Percentiles rank a stretch among this genome's conserved stretches.
These are phyloP conservation scores for Apiotrichum porosum DNA, from an alignment of 1,284 basidiomycete genomes.

Conservation along the genomic window DNA sequence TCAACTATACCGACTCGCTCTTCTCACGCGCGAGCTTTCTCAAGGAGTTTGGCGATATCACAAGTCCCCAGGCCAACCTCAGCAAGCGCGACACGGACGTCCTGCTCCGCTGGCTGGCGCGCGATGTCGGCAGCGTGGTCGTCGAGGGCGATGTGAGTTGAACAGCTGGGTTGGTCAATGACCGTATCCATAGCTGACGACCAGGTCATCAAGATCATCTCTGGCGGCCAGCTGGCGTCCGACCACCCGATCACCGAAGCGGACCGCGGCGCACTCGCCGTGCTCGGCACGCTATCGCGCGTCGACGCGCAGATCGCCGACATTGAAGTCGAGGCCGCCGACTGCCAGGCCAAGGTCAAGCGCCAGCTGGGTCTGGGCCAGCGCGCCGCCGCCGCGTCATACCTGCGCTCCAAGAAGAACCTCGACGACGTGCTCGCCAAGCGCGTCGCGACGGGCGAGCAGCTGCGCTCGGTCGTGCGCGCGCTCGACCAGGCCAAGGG, in stretches of 20 bases:
- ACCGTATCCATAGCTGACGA: not conserved
- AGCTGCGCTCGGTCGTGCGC: slow-evolving; percentile 68
- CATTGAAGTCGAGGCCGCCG: slow-evolving; percentile 61
- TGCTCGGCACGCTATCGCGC: slow-evolving; percentile 32
- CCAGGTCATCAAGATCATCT: slow-evolving; percentile 71
- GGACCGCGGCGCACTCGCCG: slow-evolving; percentile 40
- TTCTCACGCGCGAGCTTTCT: slow-evolving; percentile 63
- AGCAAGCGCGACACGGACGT: slow-evolving; percentile 56
- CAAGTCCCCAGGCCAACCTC: slow-evolving; percentile 4
- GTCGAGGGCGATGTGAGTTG: slow-evolving; percentile 60
- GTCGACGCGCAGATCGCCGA: slow-evolving; percentile 45
- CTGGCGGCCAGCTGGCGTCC: slow-evolving; percentile 36
- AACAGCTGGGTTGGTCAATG: not conserved
- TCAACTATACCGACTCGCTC: slow-evolving; percentile 60
- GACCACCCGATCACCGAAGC: slow-evolving; percentile 46
- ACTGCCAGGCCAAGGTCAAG: slow-evolving; percentile 64
- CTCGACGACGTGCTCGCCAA: slow-evolving; percentile 72
- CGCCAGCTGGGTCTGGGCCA: slow-evolving; percentile 63
- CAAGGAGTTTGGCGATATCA: slow-evolving; percentile 54
- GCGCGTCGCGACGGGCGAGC: slow-evolving; percentile 67
- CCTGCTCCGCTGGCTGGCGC: slow-evolving; percentile 67
- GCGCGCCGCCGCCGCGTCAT: slow-evolving; percentile 66
- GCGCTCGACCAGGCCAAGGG: slow-evolving; percentile 81
- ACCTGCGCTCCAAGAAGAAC: slow-evolving; percentile 72
- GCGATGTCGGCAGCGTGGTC: slow-evolving; percentile 64